Conservation (phyloP, 106 monocot species). For the Agapanthus africanus region DNA sequence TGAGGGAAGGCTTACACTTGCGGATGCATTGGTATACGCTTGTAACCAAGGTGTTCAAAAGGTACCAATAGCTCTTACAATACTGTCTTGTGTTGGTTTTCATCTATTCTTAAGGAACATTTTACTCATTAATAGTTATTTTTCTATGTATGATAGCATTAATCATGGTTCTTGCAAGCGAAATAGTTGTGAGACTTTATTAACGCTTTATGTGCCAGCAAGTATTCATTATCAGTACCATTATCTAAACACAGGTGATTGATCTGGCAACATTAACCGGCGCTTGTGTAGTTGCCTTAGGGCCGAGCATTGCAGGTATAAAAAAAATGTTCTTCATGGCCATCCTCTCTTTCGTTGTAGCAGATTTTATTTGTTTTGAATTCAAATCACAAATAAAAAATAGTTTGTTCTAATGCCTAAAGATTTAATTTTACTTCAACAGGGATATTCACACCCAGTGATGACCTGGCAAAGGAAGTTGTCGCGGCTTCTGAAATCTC, state of each 20-base stretch:
- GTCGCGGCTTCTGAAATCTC: slow-evolving; percentile 35
- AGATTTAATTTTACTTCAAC: neutral
- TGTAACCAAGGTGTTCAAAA: slow-evolving; percentile 84
- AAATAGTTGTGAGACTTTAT: too few relatives aligned
- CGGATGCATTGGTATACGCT: slow-evolving; percentile 79
- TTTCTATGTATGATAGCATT: neutral
- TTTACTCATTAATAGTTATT: neutral
- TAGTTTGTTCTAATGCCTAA: neutral
- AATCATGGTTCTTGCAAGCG: too few relatives aligned
- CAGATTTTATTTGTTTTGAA: neutral
- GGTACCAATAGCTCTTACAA: slow-evolving; percentile 21
- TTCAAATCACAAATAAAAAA: neutral
- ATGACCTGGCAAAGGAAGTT: slow-evolving; percentile 57
- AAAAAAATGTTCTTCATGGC: neutral
- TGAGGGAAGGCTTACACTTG: slow-evolving; percentile 80
- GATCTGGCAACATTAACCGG: slow-evolving; percentile 83
- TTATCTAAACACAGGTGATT: slow-evolving; percentile 70
- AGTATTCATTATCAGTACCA: too few relatives aligned
- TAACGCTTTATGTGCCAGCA: too few relatives aligned
- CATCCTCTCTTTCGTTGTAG: neutral
- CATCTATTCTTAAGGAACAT: neutral
- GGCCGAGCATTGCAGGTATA: slow-evolving; percentile 64
- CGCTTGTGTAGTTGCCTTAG: slow-evolving; percentile 65
- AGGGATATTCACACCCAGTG: slow-evolving; percentile 64
- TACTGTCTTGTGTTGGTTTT: too few relatives aligned